A percentile compares a stretch with the other conserved stretches of the same genome.
Evolutionary conservation across 2,329 filamentous ascomycete species (phyloP).

Genomic region (Clarireedia homoeocarpa): DNA sequence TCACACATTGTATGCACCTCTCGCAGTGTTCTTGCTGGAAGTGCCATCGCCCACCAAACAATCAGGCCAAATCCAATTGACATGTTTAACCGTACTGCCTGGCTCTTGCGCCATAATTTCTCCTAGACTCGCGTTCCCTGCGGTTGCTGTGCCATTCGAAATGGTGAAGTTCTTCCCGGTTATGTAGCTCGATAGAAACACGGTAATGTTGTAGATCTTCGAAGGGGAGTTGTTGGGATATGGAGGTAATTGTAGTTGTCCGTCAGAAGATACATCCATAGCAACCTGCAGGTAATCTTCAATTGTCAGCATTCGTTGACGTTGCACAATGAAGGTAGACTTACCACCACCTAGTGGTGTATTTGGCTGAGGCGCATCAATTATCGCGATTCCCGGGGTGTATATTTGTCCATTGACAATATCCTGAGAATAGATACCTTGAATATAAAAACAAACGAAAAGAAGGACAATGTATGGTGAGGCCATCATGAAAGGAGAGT

Average conservation of each 20-base stretch:
- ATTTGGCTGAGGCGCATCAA: constrained; percentile 57
- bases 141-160: constrained; percentile 50
- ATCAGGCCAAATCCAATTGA: constrained; percentile 64
- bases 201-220: constrained; percentile 54
- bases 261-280: constrained; percentile 59
- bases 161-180: constrained; percentile 61
- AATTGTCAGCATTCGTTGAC: constrained; percentile 8
- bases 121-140: constrained; percentile 46
- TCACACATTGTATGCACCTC: constrained; percentile 53
- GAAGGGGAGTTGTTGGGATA: constrained; percentile 46
- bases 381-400: constrained; percentile 59
- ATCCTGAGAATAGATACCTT: constrained; percentile 37
- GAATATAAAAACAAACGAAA: constrained; percentile 14
- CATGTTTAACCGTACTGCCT: constrained; percentile 64
- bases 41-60: constrained; percentile 53
- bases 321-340: constrained; percentile 21
- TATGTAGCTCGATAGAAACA: constrained; percentile 59
- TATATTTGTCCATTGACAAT: constrained; percentile 59
- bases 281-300: constrained; percentile 51
- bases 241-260: constrained; percentile 52
- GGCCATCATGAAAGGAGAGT: constrained; percentile 1
- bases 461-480: constrained; percentile 12
- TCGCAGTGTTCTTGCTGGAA: constrained; percentile 37
- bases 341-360: constrained; percentile 56
- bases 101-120: constrained; percentile 57